A percentile compares a stretch with the other conserved stretches of the same genome.
Conservation (phyloP, 805 yeast species). For the Sugiyamaella chiloensis region DNA sequence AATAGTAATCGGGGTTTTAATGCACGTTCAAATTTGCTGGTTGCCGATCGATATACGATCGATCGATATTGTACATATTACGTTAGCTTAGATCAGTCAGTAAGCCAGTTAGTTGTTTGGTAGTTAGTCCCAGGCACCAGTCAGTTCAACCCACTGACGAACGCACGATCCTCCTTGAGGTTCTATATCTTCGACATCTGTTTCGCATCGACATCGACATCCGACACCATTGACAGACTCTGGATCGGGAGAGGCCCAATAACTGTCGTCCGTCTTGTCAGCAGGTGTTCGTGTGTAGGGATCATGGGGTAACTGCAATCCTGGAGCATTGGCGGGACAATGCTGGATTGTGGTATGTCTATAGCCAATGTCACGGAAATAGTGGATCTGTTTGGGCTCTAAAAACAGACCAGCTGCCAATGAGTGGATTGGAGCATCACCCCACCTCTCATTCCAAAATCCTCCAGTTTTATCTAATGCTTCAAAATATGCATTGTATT, state of each 20-base stretch:
- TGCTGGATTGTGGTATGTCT: slow-evolving; percentile 76
- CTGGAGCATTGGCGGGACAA: slow-evolving; percentile 70
- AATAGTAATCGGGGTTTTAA: too few relatives aligned
- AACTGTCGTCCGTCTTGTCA: slow-evolving; percentile 36
- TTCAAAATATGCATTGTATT: slow-evolving; percentile 65
- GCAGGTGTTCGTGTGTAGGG: slow-evolving; percentile 35
- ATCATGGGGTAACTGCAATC: slow-evolving; percentile 43
- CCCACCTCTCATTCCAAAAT: slow-evolving; percentile 92
- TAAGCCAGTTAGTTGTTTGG: too few relatives aligned
- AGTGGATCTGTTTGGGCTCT: slow-evolving; percentile 69
- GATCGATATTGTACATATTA: background rate
- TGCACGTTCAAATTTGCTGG: too few relatives aligned
- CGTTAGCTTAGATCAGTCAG: too few relatives aligned
- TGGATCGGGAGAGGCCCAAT: slow-evolving; percentile 40
- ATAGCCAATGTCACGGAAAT: slow-evolving; percentile 91
- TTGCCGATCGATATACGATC: too few relatives aligned
- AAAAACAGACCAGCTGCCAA: slow-evolving; percentile 77
- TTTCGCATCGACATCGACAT: slow-evolving; percentile 82
- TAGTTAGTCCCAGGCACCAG: slow-evolving; percentile 31
- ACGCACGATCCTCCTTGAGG: slow-evolving; percentile 34
- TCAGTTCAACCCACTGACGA: slow-evolving; percentile 32
- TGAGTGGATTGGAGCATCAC: slow-evolving; percentile 94
- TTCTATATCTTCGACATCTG: slow-evolving; percentile 34
- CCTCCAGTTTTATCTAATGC: slow-evolving; percentile 73
- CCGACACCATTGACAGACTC: slow-evolving; percentile 57